These are phyloP conservation scores for Tolypocladium ovalisporum DNA, from an alignment of 2,329 filamentous ascomycete genomes.

Conservation along the genomic window DNA sequence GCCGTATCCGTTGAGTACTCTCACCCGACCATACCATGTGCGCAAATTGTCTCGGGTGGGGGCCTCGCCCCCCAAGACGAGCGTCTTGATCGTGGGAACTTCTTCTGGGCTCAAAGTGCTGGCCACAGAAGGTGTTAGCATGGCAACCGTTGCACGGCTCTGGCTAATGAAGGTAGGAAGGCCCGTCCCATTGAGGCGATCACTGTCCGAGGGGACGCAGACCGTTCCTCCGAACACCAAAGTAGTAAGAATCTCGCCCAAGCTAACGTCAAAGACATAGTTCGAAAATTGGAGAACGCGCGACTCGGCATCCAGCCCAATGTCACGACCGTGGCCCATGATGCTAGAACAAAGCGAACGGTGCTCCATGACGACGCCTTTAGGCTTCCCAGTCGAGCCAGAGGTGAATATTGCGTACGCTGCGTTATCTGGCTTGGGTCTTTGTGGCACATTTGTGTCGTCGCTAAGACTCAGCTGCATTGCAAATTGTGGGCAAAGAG, in stretches of 20 bases:
- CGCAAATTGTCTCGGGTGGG: slow-evolving; percentile 2
- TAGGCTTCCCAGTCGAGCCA: slow-evolving; percentile 15
- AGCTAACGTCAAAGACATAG: slow-evolving; percentile 38
- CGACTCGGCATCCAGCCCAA: slow-evolving; percentile 33
- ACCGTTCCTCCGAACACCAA: slow-evolving; percentile 10
- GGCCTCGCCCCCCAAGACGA: slow-evolving; percentile 7
- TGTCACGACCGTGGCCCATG: slow-evolving; percentile 31
- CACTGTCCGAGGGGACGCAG: slow-evolving; percentile 10
- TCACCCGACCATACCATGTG: slow-evolving; percentile 7
- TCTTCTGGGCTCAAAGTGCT: slow-evolving; percentile 6
- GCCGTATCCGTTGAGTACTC: slow-evolving; percentile 8
- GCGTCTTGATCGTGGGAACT: slow-evolving; percentile 4
- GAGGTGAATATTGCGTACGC: slow-evolving; percentile 17
- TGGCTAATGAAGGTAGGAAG: slow-evolving; percentile 2
- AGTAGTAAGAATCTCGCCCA: slow-evolving; percentile 16
- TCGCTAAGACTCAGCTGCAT: background rate
- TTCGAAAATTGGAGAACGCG: slow-evolving; percentile 42
- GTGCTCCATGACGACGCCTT: slow-evolving; percentile 27
- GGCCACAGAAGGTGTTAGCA: slow-evolving; percentile 9
- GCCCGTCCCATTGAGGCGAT: background rate
- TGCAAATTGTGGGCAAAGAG: background rate
- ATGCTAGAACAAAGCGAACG: slow-evolving; percentile 40
- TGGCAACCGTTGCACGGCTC: slow-evolving; percentile 3
- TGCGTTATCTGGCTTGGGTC: background rate
- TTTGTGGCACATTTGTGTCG: background rate